These are phyloP conservation scores for Linderniella brevidens DNA, from an alignment of 257 asterid species.

Conservation along the genomic window DNA sequence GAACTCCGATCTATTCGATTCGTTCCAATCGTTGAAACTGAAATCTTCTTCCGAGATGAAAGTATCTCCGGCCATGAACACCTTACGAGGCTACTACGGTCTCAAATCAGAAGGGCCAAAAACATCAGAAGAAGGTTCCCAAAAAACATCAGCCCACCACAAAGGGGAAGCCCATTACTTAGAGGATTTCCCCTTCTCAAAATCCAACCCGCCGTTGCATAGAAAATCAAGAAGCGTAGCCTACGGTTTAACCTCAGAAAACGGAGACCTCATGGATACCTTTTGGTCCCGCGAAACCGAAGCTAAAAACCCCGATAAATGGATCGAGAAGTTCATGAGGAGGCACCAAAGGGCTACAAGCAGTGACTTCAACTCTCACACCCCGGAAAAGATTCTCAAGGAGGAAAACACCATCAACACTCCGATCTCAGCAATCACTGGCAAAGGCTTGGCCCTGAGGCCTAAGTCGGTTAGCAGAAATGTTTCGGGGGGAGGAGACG, in stretches of 20 bases:
- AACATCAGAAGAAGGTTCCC: constrained; percentile 17
- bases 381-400: constrained; percentile 58
- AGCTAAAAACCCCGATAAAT: constrained; percentile 21
- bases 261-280: constrained; percentile 21
- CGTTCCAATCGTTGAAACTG: constrained; percentile 59
- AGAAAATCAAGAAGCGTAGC: constrained; percentile 65
- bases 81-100: constrained; percentile 61
- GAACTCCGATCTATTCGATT: constrained; percentile 62
- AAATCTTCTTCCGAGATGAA: constrained; percentile 33
- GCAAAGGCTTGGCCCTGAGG: constrained; percentile 64
- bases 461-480: too few species aligned
- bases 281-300: constrained; percentile 25
- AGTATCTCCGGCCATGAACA: constrained; percentile 57
- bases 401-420: constrained; percentile 39
- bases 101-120: constrained; percentile 26
- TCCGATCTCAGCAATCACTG: constrained; percentile 33
- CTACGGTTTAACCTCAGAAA: constrained; percentile 29
- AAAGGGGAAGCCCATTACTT: constrained; percentile 24
- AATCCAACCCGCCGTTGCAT: constrained; percentile 31
- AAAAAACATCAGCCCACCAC: too few species aligned
- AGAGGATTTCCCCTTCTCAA: constrained; percentile 24
- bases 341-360: constrained; percentile 59
- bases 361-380: constrained; percentile 27
- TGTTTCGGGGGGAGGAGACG: too few species aligned
- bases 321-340: constrained; percentile 40